Evolutionary conservation across 2,329 filamentous ascomycete genomes (phyloP).

Genomic region (Orbilia quercus): DNA sequence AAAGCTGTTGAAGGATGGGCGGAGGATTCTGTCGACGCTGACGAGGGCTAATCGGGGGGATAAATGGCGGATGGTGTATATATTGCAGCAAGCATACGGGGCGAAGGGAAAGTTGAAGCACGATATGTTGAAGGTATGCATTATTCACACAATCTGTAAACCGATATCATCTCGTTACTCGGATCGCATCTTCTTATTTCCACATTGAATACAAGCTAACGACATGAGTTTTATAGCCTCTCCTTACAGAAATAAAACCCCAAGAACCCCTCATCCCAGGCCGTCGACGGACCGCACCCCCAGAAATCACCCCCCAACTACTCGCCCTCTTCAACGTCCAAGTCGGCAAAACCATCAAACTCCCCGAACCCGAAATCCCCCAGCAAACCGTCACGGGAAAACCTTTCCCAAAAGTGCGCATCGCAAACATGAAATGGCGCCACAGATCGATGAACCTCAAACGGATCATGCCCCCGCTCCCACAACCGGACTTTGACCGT

Average conservation of each 20-base stretch:
- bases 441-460: constrained; percentile 55
- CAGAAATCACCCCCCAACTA: constrained; percentile 51
- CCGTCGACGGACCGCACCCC: constrained; percentile 48
- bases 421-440: constrained; percentile 57
- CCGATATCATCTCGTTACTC: too few species aligned
- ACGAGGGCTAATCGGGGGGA: constrained; percentile 59
- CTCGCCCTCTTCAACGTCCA: constrained; percentile 56
- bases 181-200: too few species aligned
- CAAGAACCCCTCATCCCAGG: constrained; percentile 56
- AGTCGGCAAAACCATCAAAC: constrained; percentile 48
- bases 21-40: constrained; percentile 57
- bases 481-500: constrained; percentile 45
- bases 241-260: constrained; percentile 47
- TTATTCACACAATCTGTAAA: too few species aligned
- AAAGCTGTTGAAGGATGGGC: constrained; percentile 57
- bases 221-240: not conserved
- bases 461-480: constrained; percentile 56
- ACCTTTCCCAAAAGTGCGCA: constrained; percentile 56
- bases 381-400: constrained; percentile 57
- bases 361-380: constrained; percentile 56
- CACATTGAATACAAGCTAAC: constrained; percentile 13
- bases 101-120: constrained; percentile 57
- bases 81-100: constrained; percentile 59
- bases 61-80: constrained; percentile 56
- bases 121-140: constrained; percentile 59